Evolutionary conservation across 2,329 filamentous ascomycete genomes (phyloP), one percentile per base, ranked within the genome.

Genomic region (Immersiporthe knoxdaviesiana): DNA sequence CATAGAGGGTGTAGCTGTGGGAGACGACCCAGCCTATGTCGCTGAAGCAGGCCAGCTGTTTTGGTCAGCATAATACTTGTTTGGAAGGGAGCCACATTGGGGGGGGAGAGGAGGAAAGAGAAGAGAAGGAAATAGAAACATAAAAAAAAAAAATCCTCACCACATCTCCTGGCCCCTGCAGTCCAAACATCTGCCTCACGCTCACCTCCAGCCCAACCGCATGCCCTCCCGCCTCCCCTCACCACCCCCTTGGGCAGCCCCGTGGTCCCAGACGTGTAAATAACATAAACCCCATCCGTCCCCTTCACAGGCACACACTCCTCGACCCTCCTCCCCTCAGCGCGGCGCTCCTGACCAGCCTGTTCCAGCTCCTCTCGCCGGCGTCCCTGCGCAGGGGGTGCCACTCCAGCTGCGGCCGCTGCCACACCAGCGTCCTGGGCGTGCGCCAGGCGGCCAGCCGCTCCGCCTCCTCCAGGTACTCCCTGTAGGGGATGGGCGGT

Each of bases 1-100:
- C 94, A 76, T 97, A 97, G 16, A 97, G 83, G 72, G 97, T 97
- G 77, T 96, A 97, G 89, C 2, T 79, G 72, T 81, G 80, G 0
- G 92, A 92, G 0, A 96, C 92, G 0, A 94, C 93, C 95, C 94
- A 97, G 41, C 94, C 95, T 68, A 97, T 95, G 76, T 98, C 94
- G 18, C 79, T 82, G 63, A 79, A 79, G 69, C 77, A 78, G 32
- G 76, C 79, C 77, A 80, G 79, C 77, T 78, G 7, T n/a, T 10
- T 11, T n/a, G 58, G 66, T 72, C 16, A 69, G 63, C 59, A 35
- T 24, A 44, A 4, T 21, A n/a, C 16, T 32, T 12, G 5, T 12
- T 39, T 12, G 11, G 6, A 4, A 39, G 11, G 37, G 37, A 10
- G 35, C n/a, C n/a, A n/a, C n/a, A n/a, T n/a, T 35, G 4, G 35